phyloP scores from a whole-genome alignment of 2,329 filamentous ascomycete genomes.

The Aspergillus calidoustus region DNA sequence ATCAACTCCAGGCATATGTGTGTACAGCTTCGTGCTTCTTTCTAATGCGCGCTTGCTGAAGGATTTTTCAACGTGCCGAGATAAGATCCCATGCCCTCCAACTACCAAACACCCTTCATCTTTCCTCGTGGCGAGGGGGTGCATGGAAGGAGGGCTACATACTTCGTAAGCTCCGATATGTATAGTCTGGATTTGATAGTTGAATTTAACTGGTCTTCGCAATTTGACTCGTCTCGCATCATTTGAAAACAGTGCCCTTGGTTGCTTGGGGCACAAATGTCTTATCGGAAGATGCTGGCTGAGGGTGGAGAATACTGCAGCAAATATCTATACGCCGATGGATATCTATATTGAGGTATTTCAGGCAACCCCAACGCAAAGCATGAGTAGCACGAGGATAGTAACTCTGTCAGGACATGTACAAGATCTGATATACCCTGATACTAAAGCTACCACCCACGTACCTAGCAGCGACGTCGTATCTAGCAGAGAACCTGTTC shows the following conservation, averaged over 20 bases:
- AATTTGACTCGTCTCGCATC: background rate
- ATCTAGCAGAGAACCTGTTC: too few species aligned
- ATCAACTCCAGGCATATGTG: slow-evolving; percentile 63
- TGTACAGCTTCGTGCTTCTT: slow-evolving; percentile 68
- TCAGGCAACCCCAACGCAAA: too few species aligned
- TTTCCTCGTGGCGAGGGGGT: slow-evolving; percentile 47
- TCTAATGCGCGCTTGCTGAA: slow-evolving; percentile 68
- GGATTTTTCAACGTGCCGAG: slow-evolving; percentile 69
- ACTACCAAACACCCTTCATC: slow-evolving; percentile 55
- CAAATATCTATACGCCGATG: background rate
- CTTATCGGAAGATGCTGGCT: background rate
- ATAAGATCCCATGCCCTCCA: slow-evolving; percentile 51
- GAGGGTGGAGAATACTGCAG: background rate
- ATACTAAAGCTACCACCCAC: too few species aligned
- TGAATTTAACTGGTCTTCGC: background rate
- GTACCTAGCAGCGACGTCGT: too few species aligned
- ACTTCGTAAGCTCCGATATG: slow-evolving; percentile 34
- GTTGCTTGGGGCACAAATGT: background rate
- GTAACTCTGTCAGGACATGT: too few species aligned
- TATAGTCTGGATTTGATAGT: slow-evolving; percentile 5
- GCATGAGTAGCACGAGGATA: too few species aligned
- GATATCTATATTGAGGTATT: too few species aligned
- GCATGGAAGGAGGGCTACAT: slow-evolving; percentile 55
- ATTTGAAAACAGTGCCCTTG: background rate
- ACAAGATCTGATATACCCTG: too few species aligned